These are phyloP conservation scores for Rhizopogon sp. DNA, from an alignment of 768 basidiomycete species.

Conservation along the genomic window DNA sequence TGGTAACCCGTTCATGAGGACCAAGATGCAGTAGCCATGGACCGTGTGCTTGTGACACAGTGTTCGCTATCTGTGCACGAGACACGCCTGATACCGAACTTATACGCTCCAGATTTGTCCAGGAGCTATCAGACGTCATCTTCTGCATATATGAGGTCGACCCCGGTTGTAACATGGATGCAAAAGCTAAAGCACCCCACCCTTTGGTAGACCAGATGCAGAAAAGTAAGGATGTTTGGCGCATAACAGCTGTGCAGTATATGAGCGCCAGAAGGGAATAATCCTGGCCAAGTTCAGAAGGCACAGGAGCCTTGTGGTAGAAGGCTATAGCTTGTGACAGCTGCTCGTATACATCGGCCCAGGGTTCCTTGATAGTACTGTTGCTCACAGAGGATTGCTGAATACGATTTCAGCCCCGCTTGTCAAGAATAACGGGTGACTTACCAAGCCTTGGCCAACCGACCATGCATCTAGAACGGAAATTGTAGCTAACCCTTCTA, in stretches of 20 bases:
- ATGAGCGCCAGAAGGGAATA: conserved; percentile 63
- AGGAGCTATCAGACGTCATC: conserved; percentile 44
- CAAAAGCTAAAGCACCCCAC: conserved; percentile 77
- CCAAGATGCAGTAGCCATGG: conserved; percentile 85
- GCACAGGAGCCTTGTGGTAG: conserved; percentile 55
- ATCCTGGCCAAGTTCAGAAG: conserved; percentile 48
- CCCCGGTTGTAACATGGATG: conserved; percentile 66
- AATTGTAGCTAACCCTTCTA: conserved; percentile 82
- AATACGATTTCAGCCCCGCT: conserved; percentile 12
- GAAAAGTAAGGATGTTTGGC: conserved; percentile 71
- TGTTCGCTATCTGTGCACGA: conserved; percentile 58
- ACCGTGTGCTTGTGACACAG: conserved; percentile 73
- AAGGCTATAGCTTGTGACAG: conserved; percentile 55
- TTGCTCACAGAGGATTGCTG: conserved; percentile 54
- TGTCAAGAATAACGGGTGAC: conserved; percentile 24
- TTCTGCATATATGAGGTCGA: conserved; percentile 57
- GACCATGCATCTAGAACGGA: conserved; percentile 84
- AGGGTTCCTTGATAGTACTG: conserved; percentile 50
- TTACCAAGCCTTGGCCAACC: conserved; percentile 62
- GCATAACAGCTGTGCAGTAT: conserved; percentile 60
- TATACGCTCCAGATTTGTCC: conserved; percentile 58
- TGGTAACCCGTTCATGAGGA: conserved; percentile 64
- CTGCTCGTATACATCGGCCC: conserved; percentile 73
- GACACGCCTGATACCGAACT: conserved; percentile 65
- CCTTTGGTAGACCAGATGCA: conserved; percentile 84